These are phyloP conservation scores for Microsporum canis DNA, from an alignment of 2,329 filamentous ascomycete species.

Conservation along the genomic window DNA sequence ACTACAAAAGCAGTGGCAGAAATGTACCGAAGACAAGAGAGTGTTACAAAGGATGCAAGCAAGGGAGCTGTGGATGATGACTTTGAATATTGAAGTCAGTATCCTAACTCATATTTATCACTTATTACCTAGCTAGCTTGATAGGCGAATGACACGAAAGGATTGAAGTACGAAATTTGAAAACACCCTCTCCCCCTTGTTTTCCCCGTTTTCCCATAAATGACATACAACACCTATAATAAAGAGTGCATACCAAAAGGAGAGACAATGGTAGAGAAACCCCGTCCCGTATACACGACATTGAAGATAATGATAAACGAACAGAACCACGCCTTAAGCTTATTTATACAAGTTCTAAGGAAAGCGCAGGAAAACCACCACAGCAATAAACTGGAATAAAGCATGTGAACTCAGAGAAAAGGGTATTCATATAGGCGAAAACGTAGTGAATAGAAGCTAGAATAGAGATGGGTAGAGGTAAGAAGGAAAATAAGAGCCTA, in stretches of 20 bases:
- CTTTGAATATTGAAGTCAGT: constrained; percentile 68
- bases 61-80: constrained; percentile 92
- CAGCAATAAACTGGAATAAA: neutral
- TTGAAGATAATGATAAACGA: neutral
- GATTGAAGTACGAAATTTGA: neutral
- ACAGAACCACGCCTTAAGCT: neutral
- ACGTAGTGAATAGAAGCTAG: neutral
- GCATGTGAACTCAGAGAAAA: neutral
- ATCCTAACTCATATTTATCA: neutral
- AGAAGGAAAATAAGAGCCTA: constrained; percentile 12
- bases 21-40: constrained; percentile 95
- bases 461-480: neutral
- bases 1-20: constrained; percentile 76
- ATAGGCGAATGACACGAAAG: neutral
- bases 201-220: neutral
- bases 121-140: neutral
- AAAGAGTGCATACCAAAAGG: neutral
- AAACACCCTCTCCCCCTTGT: neutral
- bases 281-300: neutral
- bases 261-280: neutral
- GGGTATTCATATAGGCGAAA: neutral
- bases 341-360: constrained; percentile 1
- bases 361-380: neutral
- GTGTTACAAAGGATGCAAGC: constrained; percentile 68
- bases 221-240: neutral